A percentile compares a stretch with the other conserved stretches of the same genome.
phyloP scores from a whole-genome alignment of 768 basidiomycete species.

The Pholiota conissans region DNA sequence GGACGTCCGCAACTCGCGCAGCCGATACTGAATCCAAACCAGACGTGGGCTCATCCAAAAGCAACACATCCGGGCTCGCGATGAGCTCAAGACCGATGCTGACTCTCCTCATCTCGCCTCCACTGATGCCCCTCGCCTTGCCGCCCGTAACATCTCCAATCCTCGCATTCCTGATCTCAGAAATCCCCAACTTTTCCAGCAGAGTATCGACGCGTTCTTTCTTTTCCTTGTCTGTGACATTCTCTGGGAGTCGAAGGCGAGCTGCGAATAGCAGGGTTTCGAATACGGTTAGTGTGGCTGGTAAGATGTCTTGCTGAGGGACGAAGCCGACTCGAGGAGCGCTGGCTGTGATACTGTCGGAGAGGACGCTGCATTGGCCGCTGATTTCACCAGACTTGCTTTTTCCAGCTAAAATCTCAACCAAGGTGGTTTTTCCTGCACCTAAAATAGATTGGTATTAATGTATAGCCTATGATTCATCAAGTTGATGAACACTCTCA shows the following conservation, averaged over 20 bases:
- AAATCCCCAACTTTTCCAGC: constrained; percentile 77
- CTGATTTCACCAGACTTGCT: constrained; percentile 68
- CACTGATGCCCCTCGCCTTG: constrained; percentile 81
- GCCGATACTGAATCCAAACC: constrained; percentile 89
- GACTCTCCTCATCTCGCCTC: constrained; percentile 89
- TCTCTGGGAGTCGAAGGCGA: constrained; percentile 79
- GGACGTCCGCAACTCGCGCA: constrained; percentile 71
- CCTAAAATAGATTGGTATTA: constrained; percentile 32
- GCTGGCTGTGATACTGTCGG: constrained; percentile 23
- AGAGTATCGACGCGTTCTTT: constrained; percentile 64
- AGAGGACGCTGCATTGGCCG: constrained; percentile 64
- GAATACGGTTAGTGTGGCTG: constrained; percentile 74
- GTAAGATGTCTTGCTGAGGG: constrained; percentile 83
- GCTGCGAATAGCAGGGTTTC: constrained; percentile 88
- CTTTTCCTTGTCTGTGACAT: constrained; percentile 61
- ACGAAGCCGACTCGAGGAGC: constrained; percentile 77
- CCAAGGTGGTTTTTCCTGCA: constrained; percentile 89
- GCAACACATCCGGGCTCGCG: constrained; percentile 78
- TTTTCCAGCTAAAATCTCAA: constrained; percentile 88
- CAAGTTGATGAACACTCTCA: constrained; percentile 19
- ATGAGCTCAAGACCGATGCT: constrained; percentile 91
- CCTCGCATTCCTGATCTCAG: constrained; percentile 63
- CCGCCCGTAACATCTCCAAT: constrained; percentile 69
- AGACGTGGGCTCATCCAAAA: constrained; percentile 86
- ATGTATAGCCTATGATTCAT: not conserved